Conservation (phyloP, 306 rosid species). For the Prunus fruticosa region DNA sequence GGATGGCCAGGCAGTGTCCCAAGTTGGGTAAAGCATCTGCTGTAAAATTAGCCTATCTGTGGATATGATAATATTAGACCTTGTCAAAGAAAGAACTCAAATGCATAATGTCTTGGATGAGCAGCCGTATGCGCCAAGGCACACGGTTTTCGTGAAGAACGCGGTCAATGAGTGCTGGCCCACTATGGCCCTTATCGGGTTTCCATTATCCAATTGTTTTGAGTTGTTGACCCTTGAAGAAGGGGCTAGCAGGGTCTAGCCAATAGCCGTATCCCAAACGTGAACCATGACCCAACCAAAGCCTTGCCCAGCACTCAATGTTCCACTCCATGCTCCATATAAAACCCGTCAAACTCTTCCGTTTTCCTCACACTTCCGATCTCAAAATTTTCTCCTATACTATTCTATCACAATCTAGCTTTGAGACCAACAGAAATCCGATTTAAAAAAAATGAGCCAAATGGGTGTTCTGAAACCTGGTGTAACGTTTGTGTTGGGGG, state of each 20-base stretch:
- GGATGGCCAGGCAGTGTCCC: too few relatives aligned
- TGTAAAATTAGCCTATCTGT: too few relatives aligned
- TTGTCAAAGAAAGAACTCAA: too few relatives aligned
- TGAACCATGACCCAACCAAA: not conserved
- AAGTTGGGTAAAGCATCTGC: too few relatives aligned
- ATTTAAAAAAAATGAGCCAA: not conserved
- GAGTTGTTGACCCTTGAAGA: not conserved
- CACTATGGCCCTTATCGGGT: too few relatives aligned
- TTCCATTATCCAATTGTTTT: not conserved
- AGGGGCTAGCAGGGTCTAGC: not conserved
- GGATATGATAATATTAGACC: too few relatives aligned
- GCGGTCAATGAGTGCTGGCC: too few relatives aligned
- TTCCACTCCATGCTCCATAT: not conserved
- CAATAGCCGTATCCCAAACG: too few relatives aligned
- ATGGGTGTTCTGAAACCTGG: constrained; percentile 21
- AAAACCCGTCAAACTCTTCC: not conserved
- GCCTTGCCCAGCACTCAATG: not conserved
- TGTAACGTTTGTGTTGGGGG: constrained; percentile 32
- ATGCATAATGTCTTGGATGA: too few relatives aligned
- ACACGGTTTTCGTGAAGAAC: too few relatives aligned
- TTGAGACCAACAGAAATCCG: not conserved
- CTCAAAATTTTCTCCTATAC: not conserved
- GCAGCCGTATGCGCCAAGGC: too few relatives aligned
- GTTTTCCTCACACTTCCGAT: not conserved
- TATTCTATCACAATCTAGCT: not conserved